These are phyloP conservation scores for Starmerella tilneyi DNA, from an alignment of 805 yeast species.

Conservation along the genomic window DNA sequence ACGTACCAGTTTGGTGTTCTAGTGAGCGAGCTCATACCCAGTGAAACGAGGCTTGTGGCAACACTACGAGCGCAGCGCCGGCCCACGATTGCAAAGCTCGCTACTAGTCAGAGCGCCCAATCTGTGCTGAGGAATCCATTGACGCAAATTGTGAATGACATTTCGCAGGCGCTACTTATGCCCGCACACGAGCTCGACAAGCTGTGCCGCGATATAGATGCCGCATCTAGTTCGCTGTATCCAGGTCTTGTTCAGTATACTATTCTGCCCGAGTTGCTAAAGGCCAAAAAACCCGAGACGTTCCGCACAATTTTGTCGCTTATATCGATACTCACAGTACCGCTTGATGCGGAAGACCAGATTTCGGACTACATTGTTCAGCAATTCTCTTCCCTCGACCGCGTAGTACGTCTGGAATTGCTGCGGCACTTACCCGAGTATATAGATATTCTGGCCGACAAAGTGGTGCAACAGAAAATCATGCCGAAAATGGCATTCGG, in stretches of 20 bases:
- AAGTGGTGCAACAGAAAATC: slow-evolving; percentile 58
- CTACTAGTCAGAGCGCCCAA: slow-evolving; percentile 18
- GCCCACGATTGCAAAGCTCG: slow-evolving; percentile 15
- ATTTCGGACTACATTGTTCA: slow-evolving; percentile 56
- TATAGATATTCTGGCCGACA: slow-evolving; percentile 35
- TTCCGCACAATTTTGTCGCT: slow-evolving; percentile 10
- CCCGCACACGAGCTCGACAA: slow-evolving; percentile 17
- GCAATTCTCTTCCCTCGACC: slow-evolving; percentile 56
- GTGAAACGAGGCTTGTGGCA: slow-evolving; percentile 15
- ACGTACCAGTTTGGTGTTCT: slow-evolving; percentile 54
- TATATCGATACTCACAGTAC: background rate
- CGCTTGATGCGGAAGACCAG: slow-evolving; percentile 24
- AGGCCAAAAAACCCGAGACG: slow-evolving; percentile 28
- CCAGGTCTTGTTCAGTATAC: slow-evolving; percentile 7
- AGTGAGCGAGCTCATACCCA: slow-evolving; percentile 36
- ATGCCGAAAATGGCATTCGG: slow-evolving; percentile 68
- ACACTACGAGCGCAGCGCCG: slow-evolving; percentile 20
- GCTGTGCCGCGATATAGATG: slow-evolving; percentile 11
- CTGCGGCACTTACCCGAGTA: slow-evolving; percentile 52
- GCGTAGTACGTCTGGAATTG: slow-evolving; percentile 66
- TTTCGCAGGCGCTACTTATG: slow-evolving; percentile 40
- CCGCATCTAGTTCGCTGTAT: background rate
- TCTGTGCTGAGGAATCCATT: slow-evolving; percentile 36
- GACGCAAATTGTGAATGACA: slow-evolving; percentile 42
- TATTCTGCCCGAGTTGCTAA: slow-evolving; percentile 52